Percentiles rank a stretch among this genome's conserved stretches.
Conservation (phyloP, 345 rosid species). For the Isatis tinctoria region DNA sequence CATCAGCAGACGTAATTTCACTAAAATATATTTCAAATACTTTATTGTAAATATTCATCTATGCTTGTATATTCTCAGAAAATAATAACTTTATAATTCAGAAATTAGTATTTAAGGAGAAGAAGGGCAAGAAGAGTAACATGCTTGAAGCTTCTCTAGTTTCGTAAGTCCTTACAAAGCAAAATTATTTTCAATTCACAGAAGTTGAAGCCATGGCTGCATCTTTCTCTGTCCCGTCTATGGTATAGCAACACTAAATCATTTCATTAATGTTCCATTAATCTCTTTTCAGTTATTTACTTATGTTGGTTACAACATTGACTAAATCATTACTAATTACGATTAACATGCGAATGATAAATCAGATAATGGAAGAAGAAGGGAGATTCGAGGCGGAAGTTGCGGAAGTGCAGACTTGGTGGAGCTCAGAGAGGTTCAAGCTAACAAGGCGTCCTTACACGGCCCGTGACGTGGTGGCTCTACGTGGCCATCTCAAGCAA, state of each 20-base stretch:
- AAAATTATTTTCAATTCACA: neutral
- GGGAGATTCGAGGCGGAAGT: constrained; percentile 85
- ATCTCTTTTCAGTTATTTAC: neutral
- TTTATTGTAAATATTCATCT: neutral
- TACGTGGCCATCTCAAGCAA: constrained; percentile 78
- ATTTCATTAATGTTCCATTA: neutral
- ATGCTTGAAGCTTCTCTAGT: constrained; percentile 35
- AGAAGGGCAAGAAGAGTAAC: constrained; percentile 17
- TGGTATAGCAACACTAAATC: constrained; percentile 46
- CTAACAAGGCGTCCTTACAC: constrained; percentile 77
- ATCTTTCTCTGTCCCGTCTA: constrained; percentile 85
- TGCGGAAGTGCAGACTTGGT: constrained; percentile 95
- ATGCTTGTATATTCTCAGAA: neutral
- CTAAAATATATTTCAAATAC: neutral
- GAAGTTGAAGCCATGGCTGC: constrained; percentile 75
- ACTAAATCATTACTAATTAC: neutral
- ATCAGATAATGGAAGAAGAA: constrained; percentile 89
- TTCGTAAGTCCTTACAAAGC: constrained; percentile 12
- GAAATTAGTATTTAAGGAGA: constrained; percentile 32
- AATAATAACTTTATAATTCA: neutral
- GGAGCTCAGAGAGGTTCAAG: constrained; percentile 96
- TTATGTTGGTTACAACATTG: neutral
- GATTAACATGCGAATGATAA: neutral
- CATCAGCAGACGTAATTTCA: neutral
- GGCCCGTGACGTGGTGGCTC: constrained; percentile 81